Base-by-base conservation (phyloP, 441 rosid genomes). In the Adansonia madagascariensis region DNA sequence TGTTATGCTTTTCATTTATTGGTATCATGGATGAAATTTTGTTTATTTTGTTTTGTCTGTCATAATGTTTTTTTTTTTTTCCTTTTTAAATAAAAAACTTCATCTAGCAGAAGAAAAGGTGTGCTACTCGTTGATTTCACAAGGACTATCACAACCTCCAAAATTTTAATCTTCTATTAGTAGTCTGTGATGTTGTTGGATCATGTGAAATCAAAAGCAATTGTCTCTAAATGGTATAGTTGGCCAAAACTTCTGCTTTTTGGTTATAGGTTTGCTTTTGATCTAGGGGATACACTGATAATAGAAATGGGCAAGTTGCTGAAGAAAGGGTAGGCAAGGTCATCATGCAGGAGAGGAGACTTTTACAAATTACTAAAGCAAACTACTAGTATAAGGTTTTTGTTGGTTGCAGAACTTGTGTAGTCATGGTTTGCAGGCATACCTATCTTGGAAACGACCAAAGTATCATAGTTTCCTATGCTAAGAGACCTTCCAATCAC, bases 1-100 rank as follows among this genome's bases (percentile, higher is more conserved):
- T 80, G 11, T 9, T 62, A 39, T 75, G 56, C 44, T 60, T 60
- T 20, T 41, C 15, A 31, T 64, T 77, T 60, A 7, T 57, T 49
- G 71, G 41, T 64, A 56, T 62, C 18, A 22, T 53, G 18, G 60
- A 39, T 50, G 41, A 14, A 22, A 59, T 75, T 55, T 22, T 62
- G 31, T 52, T 14, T 20, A 11, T 27, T 17, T 22, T 47, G 14
- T 73, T 75, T 41, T 67, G 50, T 73, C 69, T n/a, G 22, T 71
- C 20, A 55, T 39, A 17, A 27, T 39, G 52, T 35, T 35, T 35
- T 35, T 35, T 35, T 35, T 35, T 35, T 35, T 35, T 27, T 27
- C 31, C 4, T 53, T n/a, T n/a, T 53, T 31, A 15, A 12, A 60
- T 12, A 22, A 12, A 9, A 11, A 60, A 12, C n/a, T 27, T 27